A percentile compares a stretch with the other conserved stretches of the same genome.
phyloP scores from a whole-genome alignment of 306 rosid genomes.

The Glycine tomentella region DNA sequence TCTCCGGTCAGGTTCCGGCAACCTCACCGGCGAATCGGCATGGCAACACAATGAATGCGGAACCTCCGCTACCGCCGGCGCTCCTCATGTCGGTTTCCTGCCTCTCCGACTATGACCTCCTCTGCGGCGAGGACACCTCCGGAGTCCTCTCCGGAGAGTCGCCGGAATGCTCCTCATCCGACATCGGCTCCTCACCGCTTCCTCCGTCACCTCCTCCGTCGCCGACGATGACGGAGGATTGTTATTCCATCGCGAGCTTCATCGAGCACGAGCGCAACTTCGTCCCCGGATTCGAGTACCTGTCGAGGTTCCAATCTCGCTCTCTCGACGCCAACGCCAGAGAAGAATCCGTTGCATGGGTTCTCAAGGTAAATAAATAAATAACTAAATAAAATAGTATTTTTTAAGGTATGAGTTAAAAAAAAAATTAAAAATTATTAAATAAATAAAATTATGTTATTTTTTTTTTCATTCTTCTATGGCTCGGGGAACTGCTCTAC shows the following conservation, averaged over 20 bases:
- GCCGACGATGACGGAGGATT: constrained; percentile 47
- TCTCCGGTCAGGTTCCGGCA: constrained; percentile 51
- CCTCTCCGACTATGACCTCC: constrained; percentile 74
- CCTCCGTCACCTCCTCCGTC: constrained; percentile 2
- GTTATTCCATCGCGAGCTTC: constrained; percentile 74
- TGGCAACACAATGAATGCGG: constrained; percentile 72
- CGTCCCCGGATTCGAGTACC: constrained; percentile 76
- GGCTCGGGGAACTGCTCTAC: background rate
- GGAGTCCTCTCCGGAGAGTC: constrained; percentile 67
- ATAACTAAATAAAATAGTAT: no score
- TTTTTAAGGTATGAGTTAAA: no score
- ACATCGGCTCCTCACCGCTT: constrained; percentile 51
- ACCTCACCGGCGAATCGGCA: constrained; percentile 4
- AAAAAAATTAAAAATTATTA: no score
- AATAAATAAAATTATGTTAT: no score
- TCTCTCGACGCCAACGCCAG: constrained; percentile 74
- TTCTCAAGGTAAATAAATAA: constrained; percentile 67
- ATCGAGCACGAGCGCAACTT: constrained; percentile 74
- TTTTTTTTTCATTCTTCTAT: no score
- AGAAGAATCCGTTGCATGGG: constrained; percentile 84
- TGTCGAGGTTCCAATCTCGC: constrained; percentile 63
- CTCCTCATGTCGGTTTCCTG: constrained; percentile 69
- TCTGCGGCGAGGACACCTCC: constrained; percentile 71
- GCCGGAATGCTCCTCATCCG: constrained; percentile 64
- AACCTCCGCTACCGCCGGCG: constrained; percentile 12